phyloP scores from a whole-genome alignment of 2,329 filamentous ascomycete species.

The Verruconis gallopava region DNA sequence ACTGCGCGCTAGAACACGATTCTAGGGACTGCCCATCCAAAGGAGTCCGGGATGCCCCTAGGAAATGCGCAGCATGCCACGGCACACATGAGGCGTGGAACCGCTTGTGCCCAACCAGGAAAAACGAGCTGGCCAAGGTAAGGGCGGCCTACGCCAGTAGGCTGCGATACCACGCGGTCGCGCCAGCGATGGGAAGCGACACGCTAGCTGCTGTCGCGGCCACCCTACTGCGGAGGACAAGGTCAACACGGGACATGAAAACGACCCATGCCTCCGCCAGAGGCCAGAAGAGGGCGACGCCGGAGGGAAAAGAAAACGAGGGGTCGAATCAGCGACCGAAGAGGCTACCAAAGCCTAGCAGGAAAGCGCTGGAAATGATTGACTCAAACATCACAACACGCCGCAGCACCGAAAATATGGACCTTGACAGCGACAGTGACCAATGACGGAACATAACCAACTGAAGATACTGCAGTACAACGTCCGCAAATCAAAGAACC shows the following conservation, averaged over 20 bases:
- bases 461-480: no score
- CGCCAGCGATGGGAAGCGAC: no score
- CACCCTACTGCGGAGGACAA: conserved; percentile 1
- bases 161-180: no score
- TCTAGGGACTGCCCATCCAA: conserved; percentile 12
- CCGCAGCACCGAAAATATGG: neutral
- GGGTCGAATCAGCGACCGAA: neutral
- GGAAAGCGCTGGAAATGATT: neutral
- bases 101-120: conserved; percentile 10
- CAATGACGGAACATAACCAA: neutral
- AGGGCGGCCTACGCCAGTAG: no score
- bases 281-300: neutral
- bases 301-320: conserved; percentile 2
- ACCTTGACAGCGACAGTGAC: neutral
- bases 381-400: neutral
- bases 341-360: neutral
- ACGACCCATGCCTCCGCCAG: neutral
- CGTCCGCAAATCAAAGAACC: no score
- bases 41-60: conserved; percentile 7
- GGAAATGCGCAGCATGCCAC: conserved; percentile 13
- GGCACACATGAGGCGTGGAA: conserved; percentile 12
- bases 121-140: conserved; percentile 12
- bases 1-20: conserved; percentile 12
- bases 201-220: no score
- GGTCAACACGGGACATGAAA: neutral